A percentile compares a stretch with the other conserved stretches of the same genome.
phyloP scores from a whole-genome alignment of 169 alveolate genomes.

The Plasmodium gonderi region DNA sequence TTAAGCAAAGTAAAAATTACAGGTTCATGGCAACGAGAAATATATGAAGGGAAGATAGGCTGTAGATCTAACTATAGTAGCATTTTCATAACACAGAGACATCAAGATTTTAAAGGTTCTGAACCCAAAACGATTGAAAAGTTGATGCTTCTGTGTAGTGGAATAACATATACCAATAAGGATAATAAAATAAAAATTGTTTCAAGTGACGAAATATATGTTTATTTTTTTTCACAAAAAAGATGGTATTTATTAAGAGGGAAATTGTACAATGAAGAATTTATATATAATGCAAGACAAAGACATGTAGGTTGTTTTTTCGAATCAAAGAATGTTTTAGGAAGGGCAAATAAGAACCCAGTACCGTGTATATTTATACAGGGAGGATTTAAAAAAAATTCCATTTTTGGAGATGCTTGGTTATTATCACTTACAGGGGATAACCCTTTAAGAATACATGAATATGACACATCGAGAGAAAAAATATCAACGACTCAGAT shows the following conservation, averaged over 20 bases:
- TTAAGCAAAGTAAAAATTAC: constrained; percentile 18
- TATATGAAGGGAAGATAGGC: constrained; percentile 87
- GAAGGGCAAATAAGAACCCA: constrained; percentile 82
- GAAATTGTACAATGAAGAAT: constrained; percentile 81
- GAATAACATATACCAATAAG: constrained; percentile 79
- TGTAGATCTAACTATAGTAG: constrained; percentile 89
- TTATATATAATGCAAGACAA: constrained; percentile 81
- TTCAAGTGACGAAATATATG: constrained; percentile 84
- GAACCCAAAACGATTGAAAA: constrained; percentile 87
- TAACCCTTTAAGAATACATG: constrained; percentile 78
- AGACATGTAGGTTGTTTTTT: constrained; percentile 87
- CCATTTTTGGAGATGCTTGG: constrained; percentile 86
- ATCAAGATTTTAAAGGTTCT: constrained; percentile 85
- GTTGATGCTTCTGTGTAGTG: constrained; percentile 84
- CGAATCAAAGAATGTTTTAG: constrained; percentile 83
- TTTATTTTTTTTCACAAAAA: constrained; percentile 85
- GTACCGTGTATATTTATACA: constrained; percentile 88
- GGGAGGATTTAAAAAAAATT: constrained; percentile 86
- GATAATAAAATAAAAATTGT: constrained; percentile 70
- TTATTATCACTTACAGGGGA: constrained; percentile 87
- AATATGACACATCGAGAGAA: constrained; percentile 69
- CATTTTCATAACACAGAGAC: constrained; percentile 89
- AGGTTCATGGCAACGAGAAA: constrained; percentile 88
- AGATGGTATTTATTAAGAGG: constrained; percentile 85
- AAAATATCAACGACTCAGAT: constrained; percentile 73